Evolutionary conservation across 2,329 filamentous ascomycete species (phyloP), one percentile per base, ranked within the genome.

Genomic region (Colletotrichum sp.): DNA sequence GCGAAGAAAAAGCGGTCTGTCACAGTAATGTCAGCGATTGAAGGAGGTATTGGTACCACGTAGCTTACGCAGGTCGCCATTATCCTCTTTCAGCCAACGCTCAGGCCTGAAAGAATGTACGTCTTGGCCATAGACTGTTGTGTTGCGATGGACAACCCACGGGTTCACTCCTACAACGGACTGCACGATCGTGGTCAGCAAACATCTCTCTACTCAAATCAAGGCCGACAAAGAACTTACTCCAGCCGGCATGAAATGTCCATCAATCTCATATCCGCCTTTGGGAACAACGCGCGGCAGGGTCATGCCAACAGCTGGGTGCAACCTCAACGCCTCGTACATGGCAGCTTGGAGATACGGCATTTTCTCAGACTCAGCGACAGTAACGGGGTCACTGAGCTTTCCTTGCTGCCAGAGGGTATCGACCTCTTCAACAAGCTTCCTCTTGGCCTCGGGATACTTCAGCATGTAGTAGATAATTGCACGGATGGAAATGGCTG

Each of bases 121-220:
- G 24, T 77, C 76, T 24, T 57, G 71, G 7, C 57, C 57, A 8
- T 64, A 64, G 8, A 69, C 71, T 10, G 62, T 55, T 16, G 67
- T 62, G 44, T 66, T 71, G 18, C 71, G 76, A 28, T 81, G 80
- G 4, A 81, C 76, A 16, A 81, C 80, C 80, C 80, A 82, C 13
- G 79, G 80, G 21, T 80, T 81, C 21, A 81, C 78, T 15, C 78
- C 78, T 8, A 81, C 78, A 36, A 80, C 79, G 3, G 57, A 64
- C 71, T 73, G 12, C 4, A 26, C 3, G 18, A 13, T n/a, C 8
- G 6, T 30, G 24, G 28, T 34, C 16, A 62, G 57, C 26, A 12
- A 10, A 21, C 6, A 16, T 6, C 32, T 21, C 3, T 3, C 21
- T 18, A 26, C 9, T 8, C 6, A 21, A 3, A 21, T 8, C 13